Evolutionary conservation across 768 basidiomycete species (phyloP).

Genomic region (Asterophora parasitica): DNA sequence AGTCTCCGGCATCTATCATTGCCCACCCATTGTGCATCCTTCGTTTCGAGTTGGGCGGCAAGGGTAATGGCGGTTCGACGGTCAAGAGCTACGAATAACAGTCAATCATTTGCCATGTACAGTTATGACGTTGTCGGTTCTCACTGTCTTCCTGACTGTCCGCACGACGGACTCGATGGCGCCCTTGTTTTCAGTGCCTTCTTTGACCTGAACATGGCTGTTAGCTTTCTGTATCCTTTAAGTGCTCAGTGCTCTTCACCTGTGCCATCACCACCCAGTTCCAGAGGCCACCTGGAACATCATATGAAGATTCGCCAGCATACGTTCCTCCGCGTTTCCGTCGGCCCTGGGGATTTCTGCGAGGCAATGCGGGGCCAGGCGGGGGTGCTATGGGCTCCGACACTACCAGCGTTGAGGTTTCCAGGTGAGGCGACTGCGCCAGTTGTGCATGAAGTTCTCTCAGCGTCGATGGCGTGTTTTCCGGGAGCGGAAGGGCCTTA

Average conservation of each 20-base stretch:
- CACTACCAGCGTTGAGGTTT: conserved; percentile 52
- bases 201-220: conserved; percentile 56
- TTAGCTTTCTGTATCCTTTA: background rate
- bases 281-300: conserved; percentile 61
- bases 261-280: conserved; percentile 73
- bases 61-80: conserved; percentile 49
- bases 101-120: background rate
- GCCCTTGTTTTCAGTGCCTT: conserved; percentile 77
- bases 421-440: conserved; percentile 61
- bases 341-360: conserved; percentile 51
- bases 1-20: conserved; percentile 76
- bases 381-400: conserved; percentile 44
- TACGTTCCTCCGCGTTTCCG: conserved; percentile 65
- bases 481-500: conserved; percentile 39
- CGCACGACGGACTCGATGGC: conserved; percentile 73
- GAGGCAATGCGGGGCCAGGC: conserved; percentile 58
- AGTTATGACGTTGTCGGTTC: conserved; percentile 22
- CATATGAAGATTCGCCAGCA: conserved; percentile 54
- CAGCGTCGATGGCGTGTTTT: conserved; percentile 46
- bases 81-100: conserved; percentile 45
- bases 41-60: conserved; percentile 62
- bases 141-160: conserved; percentile 62
- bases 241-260: conserved; percentile 29
- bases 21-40: conserved; percentile 72
- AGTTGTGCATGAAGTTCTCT: conserved; percentile 55